Evolutionary conservation across 169 alveolate genomes (phyloP), one percentile per base, ranked within the genome.

Genomic region (Cryptosporidium meleagridis): DNA sequence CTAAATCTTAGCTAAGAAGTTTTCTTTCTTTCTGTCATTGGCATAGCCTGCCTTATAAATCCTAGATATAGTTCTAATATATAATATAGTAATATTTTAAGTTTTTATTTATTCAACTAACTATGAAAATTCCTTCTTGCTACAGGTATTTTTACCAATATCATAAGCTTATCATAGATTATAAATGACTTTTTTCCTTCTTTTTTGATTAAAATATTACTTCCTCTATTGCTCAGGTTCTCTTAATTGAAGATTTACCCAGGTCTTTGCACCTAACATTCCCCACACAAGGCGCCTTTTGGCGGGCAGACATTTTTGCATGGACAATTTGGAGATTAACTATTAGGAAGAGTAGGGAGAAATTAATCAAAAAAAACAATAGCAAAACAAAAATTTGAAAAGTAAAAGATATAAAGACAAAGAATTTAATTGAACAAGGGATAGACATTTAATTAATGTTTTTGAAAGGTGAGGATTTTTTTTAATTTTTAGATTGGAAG

Each of bases 261-360:
- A 8, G 37, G 16, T 1, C 10, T 55, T 26, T 55, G 67, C 67
- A 55, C 18, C 33, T 7, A 26, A 14, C 51, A 18, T 2, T 65
- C 72, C 72, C 72, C 72, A 65, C 72, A 31, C 5, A 0, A 33
- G 72, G 72, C 72, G 72, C 72, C 72, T 7, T 18, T 8, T 31
- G 44, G 72, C 67, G 67, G 67, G 67, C 5, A 2, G 67, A 3
- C 18, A 12, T 55, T 37, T 65, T 26, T 65, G 72, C 72, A 65
- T 65, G 72, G 2, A 31, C 45, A 62, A 65, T 65, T 65, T 65
- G 72, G 72, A 65, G 72, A 65, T 65, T 26, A 65, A 35, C 52
- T 26, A 8, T 8, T 2, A 23, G 35, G 23, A 55, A 55, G 12
- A n/a, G 29, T 16, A 29, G 3, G 12, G n/a, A 26, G 67, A 55